Conservation (phyloP, 2,329 filamentous ascomycete genomes). For the Fonsecaea pedrosoi region DNA sequence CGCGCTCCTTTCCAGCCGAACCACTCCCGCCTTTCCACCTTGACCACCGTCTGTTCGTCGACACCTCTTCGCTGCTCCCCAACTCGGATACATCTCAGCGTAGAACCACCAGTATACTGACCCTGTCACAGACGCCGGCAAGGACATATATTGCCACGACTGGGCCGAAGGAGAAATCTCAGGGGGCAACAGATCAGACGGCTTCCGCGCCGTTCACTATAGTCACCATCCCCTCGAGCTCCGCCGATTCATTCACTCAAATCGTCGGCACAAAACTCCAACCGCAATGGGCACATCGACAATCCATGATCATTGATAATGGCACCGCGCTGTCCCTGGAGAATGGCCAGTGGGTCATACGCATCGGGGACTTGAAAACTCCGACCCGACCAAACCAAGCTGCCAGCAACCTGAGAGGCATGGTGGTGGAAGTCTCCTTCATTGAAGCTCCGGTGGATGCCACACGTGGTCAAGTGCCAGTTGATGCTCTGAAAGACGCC, state of each 20-base stretch:
- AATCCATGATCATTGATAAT: slow-evolving; percentile 36
- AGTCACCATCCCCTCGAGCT: slow-evolving; percentile 36
- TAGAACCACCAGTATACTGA: slow-evolving; percentile 36
- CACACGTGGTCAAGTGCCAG: not conserved
- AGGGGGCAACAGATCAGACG: slow-evolving; percentile 5
- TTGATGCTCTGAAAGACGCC: slow-evolving; percentile 16
- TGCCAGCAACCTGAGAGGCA: slow-evolving; percentile 30
- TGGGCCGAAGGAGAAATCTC: slow-evolving; percentile 20
- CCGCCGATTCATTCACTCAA: slow-evolving; percentile 35
- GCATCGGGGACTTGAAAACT: slow-evolving; percentile 38
- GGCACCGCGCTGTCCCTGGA: slow-evolving; percentile 34
- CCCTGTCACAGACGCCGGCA: slow-evolving; percentile 32
- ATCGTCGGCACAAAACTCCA: slow-evolving; percentile 39
- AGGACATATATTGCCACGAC: slow-evolving; percentile 36
- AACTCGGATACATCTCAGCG: slow-evolving; percentile 31
- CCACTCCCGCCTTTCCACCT: slow-evolving; percentile 37
- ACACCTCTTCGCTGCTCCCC: slow-evolving; percentile 40
- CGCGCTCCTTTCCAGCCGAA: slow-evolving; percentile 35
- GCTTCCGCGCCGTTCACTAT: slow-evolving; percentile 14
- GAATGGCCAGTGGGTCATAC: slow-evolving; percentile 31
- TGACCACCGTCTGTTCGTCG: slow-evolving; percentile 38
- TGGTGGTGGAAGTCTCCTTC: slow-evolving; percentile 34
- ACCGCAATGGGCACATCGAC: slow-evolving; percentile 37
- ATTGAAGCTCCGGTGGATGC: not conserved
- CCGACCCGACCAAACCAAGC: slow-evolving; percentile 30